Base-by-base conservation (phyloP, 257 asterid genomes). In the Lycium ferocissimum region DNA sequence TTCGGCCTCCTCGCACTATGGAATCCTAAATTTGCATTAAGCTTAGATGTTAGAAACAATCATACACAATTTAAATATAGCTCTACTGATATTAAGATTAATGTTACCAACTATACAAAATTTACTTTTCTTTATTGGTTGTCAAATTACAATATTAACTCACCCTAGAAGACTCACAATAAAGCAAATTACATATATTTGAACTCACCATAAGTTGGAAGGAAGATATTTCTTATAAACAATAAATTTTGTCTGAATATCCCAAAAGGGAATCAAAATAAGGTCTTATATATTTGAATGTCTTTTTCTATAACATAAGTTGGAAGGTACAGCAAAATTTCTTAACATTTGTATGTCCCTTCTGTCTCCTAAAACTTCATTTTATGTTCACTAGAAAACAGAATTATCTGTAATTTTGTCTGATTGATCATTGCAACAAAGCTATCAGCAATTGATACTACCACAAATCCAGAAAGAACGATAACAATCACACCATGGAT, bases 1-100 rank as follows among this genome's bases (percentile, higher is more conserved):
- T 94, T 33, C 93, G 90, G 70, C 97, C 95, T 85, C 98, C 99
- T 86, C 98, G 93, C 83, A 93, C 81, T 43, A 96, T 94, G 86
- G 93, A 91, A 89, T 96, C 98, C 97, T 96, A 94, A 89, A 86
- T 79, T 81, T 87, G 22, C 35, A 66, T 35, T 12, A 87, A 73
- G 88, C 85, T 79, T 88, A 86, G 83, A 69, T 49, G 63, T 43
- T 20, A 83, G 79, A 49, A 69, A 53, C 20, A 69, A 49, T 51
- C 62, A 6, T 49, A 22, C 62, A 49, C 20, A 14, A 47, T 56
- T 47, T 12, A 76, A 47, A 47, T 51, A 69, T 37, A 75, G 40
- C 61, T 49, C 43, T 49, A 49, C 43, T 10, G 81, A 76, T 76
- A 76, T 13, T 49, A 47, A 75, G 61, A 75, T 67, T 26, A 14